Evolutionary conservation across 2,329 filamentous ascomycete species (phyloP), one percentile per base, ranked within the genome.

Genomic region (Ambrosiella beaveri): DNA sequence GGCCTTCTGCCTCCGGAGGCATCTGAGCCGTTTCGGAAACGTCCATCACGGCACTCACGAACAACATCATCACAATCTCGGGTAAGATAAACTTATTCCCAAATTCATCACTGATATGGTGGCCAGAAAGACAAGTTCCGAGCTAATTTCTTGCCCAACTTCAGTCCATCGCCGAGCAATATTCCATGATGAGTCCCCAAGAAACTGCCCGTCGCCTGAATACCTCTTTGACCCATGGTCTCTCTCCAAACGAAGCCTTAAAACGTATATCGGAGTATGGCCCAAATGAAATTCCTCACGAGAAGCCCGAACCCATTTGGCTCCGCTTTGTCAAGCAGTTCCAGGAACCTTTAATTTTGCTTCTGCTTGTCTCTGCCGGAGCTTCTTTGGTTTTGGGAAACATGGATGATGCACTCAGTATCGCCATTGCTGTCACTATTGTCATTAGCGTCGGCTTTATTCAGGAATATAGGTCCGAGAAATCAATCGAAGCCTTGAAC

Each of bases 391-490:
- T 97, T 49, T 85, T 98, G 69, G 89, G 90, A 56, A 98, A 98
- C 67, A 82, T 84, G 67, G 91, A 97, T 65, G 94, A 98, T 72
- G 91, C 91, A 5, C 73, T 98, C 65, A 97, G 91, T 70, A 98
- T 98, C 66, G 86, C 91, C 0, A 83, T 95, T 38, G 93, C 93
- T 1, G 93, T 98, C 19, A 95, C 90, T 35, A 98, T 98, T 64
- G 93, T 98, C 5, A 90, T 98, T 27, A 86, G 85, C 0, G 93
- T 98, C 47, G 93, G 91, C 1, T 98, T 98, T 65, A 82, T 97
- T 56, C 93, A 98, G 68, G 93, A 98, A 71, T 98, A 98, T 69
- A 79, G 93, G 60, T 97, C 93, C 7, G 93, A 98, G 68, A 94
- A 98, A 71, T 97, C 91, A 2, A 82, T 98, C 63, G 93, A 98